Evolutionary conservation across 2,329 filamentous ascomycete genomes (phyloP).

Genomic region (Aureobasidium subglaciale): DNA sequence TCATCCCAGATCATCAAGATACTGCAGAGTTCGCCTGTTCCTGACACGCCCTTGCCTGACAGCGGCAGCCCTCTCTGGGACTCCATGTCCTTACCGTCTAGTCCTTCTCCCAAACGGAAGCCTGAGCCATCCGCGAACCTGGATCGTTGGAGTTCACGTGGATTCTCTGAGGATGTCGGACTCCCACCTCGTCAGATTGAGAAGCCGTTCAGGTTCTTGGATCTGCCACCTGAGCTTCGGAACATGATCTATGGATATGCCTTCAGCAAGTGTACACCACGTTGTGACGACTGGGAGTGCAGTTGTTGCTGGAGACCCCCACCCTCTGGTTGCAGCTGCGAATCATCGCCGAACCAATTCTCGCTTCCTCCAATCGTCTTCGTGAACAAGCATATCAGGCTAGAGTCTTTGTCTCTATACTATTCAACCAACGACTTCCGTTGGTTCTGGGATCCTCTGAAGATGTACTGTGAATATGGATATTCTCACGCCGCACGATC

Average conservation of each 20-base stretch:
- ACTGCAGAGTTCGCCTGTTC: too few species aligned
- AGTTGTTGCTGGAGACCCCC: not conserved
- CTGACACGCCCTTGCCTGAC: too few species aligned
- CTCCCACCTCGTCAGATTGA: not conserved
- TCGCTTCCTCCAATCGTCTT: not conserved
- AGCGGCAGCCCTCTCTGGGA: not conserved
- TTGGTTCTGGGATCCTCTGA: not conserved
- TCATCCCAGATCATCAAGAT: too few species aligned
- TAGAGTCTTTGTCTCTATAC: not conserved
- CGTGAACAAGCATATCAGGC: not conserved
- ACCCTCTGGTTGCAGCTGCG: too few species aligned
- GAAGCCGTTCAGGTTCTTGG: not conserved
- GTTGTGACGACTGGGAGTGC: not conserved
- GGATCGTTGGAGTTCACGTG: not conserved
- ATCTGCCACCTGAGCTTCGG: not conserved
- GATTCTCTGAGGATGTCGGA: not conserved
- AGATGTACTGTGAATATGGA: not conserved
- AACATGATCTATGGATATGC: not conserved
- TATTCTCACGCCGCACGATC: not conserved
- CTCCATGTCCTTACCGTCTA: not conserved
- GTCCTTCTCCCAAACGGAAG: not conserved
- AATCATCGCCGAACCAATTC: too few species aligned
- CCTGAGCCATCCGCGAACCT: not conserved
- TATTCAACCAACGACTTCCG: not conserved
- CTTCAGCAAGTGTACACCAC: not conserved